Evolutionary conservation across 257 asterid genomes (phyloP), one percentile per base, ranked within the genome.

Genomic region (Solanum bulbocastanum): DNA sequence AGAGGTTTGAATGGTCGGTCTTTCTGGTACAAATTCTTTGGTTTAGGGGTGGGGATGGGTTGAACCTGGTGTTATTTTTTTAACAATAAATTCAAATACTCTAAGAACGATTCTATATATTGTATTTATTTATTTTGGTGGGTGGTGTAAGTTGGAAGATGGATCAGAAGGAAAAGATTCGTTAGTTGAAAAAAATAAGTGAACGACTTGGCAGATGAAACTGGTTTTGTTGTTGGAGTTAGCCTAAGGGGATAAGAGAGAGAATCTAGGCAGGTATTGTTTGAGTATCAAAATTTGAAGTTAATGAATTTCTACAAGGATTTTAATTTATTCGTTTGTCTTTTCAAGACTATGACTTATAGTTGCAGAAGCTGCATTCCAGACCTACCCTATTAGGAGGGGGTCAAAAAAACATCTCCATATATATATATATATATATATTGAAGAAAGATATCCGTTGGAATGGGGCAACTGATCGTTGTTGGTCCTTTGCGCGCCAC

Each of bases 241-340:
- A 8, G 84, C 9, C 20, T 8, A 15, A 8, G 27, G 37, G 37
- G 14, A 16, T 1, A 44, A 27, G 66, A 81, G 68, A 44, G 65
- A 44, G 22, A 79, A 44, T 79, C 16, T 16, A 2, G 65, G 66
- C 7, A 44, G 9, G 6, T 42, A 79, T 20, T 44, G 10, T 25
- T 40, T 3, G 8, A 0, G 3, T 37, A 8, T 69, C 35, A 8
- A 4, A 4, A 71, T 69, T 69, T 15, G 0, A 69, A 71, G 4
- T 71, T 32, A 32, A 8, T 16, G 8, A 15, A 16, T 68, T 68
- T 30, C 0, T 6, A 13, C 0, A 0, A 25, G 4, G 4, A 25
- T 25, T 0, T 13, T 5, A 25, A 68, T 71, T 22, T 5, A 8
- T 3, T 0, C 0, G 6, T n/a, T 22, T 3, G 18, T 10, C 82